phyloP scores from a whole-genome alignment of 768 basidiomycete species.

The Macrolepiota albuminosa region DNA sequence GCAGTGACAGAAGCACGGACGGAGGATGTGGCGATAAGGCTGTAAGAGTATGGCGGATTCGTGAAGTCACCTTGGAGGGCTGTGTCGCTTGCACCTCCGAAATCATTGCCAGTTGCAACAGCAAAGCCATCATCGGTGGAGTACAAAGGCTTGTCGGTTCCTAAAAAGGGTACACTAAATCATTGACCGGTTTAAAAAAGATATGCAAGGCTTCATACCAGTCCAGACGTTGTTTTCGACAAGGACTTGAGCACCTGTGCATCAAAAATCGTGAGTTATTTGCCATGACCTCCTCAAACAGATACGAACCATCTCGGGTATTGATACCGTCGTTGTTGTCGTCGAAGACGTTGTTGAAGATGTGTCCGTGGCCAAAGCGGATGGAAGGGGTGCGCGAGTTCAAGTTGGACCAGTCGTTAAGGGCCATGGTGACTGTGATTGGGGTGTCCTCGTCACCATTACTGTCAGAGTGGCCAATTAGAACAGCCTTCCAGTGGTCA shows the following conservation, averaged over 20 bases:
- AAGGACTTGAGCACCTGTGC: conserved; percentile 37
- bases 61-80: conserved; percentile 29
- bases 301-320: conserved; percentile 31
- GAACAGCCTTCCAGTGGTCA: conserved; percentile 42
- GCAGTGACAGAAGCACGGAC: conserved; percentile 24
- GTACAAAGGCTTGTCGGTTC: conserved; percentile 35
- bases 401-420: conserved; percentile 38
- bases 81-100: conserved; percentile 27
- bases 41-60: conserved; percentile 29
- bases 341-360: conserved; percentile 42
- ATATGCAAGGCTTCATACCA: conserved; percentile 17
- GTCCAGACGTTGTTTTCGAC: conserved; percentile 45
- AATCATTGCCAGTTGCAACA: conserved; percentile 33
- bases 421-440: conserved; percentile 39
- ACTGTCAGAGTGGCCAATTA: conserved; percentile 40
- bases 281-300: background rate
- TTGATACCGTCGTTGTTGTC: conserved; percentile 40
- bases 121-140: conserved; percentile 37
- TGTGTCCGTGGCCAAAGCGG: conserved; percentile 42
- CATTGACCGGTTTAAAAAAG: background rate
- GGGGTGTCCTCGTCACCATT: conserved; percentile 33
- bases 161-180: conserved; percentile 3
- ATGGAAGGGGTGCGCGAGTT: conserved; percentile 42
- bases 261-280: background rate
- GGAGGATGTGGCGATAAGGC: conserved; percentile 21